Base-by-base conservation (phyloP, 2,329 filamentous ascomycete species). In the Fusarium dimerum region DNA sequence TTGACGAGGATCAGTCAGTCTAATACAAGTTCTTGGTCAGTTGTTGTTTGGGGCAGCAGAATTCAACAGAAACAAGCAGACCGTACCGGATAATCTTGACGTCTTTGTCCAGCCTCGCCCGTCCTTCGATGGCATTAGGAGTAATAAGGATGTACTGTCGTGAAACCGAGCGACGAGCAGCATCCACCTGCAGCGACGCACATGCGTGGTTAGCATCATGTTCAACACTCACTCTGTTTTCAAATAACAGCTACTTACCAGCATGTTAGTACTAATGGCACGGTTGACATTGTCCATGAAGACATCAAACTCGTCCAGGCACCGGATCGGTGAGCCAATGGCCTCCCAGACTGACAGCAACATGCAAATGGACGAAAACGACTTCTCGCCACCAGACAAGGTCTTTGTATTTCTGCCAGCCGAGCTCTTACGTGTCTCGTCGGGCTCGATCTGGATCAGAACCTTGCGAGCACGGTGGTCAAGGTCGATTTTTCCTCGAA, bases 211-310 rank as follows among this genome's bases (percentile, higher is more conserved):
- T 26, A 26, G 20, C 20, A 26, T 26, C 7, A 7, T 7, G 20
- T 7, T 7, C 7, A 13, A 44, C n/a, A 41, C 18, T 13, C 20
- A 26, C 29, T 15, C 40, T 57, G 20, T 26, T 26, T 26, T 26
- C n/a, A 26, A 12, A 10, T 15, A n/a, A 40, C 29, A 15, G 32
- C 2, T 41, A 80, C 86, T 77, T 76, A 91, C 88, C 71, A 99
- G 89, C 88, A 99, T 91, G 57, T 89, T 89, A 64, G 96, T 96
- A 68, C 90, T 95, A 62, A 95, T 89, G 50, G 89, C 90, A 55
- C 94, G 86, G 72, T 99, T 99, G 53, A 97, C 90, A 62, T 88
- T 91, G 73, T 99, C 94, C 94, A 99, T 99, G 78, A 97, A 99
- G 32, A 99, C 94, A 69, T 99, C 94, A 68, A 97, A 99, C 73